phyloP scores from a whole-genome alignment of 345 rosid species.

The Kernera saxatilis region DNA sequence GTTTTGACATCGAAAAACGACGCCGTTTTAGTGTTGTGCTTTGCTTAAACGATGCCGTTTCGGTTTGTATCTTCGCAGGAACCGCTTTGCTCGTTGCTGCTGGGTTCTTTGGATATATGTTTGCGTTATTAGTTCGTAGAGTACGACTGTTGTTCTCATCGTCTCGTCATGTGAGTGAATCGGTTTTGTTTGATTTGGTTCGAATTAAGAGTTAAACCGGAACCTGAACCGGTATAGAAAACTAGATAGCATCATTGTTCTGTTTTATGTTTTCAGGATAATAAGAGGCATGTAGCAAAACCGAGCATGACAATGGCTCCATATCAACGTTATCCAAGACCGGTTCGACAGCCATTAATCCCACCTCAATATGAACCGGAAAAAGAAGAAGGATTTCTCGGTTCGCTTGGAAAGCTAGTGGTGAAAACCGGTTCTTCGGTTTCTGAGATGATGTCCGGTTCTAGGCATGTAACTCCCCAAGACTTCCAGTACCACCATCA shows the following conservation, averaged over 20 bases:
- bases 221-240: not conserved
- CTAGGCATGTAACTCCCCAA: constrained; percentile 42
- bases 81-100: constrained; percentile 69
- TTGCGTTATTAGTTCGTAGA: constrained; percentile 75
- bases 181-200: not conserved
- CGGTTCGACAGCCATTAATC: constrained; percentile 62
- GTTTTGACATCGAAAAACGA: not conserved
- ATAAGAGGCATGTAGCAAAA: constrained; percentile 37
- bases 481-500: constrained; percentile 32
- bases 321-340: constrained; percentile 57
- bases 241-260: not conserved
- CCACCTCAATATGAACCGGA: constrained; percentile 65
- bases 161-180: constrained; percentile 44
- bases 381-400: constrained; percentile 64
- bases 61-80: constrained; percentile 38
- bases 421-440: constrained; percentile 64
- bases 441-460: constrained; percentile 44
- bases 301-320: constrained; percentile 40
- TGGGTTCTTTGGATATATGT: constrained; percentile 81
- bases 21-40: not conserved
- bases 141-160: constrained; percentile 58
- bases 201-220: not conserved
- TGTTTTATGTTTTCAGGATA: constrained; percentile 30
- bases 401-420: constrained; percentile 67
- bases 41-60: not conserved